These are phyloP conservation scores for Lactarius psammicola DNA, from an alignment of 768 basidiomycete genomes.

Conservation along the genomic window DNA sequence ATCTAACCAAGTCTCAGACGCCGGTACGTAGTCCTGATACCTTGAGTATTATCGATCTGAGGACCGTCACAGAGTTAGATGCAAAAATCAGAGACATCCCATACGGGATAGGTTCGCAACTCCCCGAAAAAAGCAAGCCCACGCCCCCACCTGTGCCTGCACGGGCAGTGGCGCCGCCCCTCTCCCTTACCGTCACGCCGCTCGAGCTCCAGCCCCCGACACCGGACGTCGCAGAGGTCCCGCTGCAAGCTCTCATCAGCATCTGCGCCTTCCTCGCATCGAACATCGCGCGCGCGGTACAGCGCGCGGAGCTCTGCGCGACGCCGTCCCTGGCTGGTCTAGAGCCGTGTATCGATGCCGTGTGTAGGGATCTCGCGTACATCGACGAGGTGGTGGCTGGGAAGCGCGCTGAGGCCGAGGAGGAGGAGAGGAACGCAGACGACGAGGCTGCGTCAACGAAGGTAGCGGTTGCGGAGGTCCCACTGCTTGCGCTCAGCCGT, in stretches of 20 bases:
- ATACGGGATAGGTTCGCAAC: not conserved
- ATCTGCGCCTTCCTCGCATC: constrained; percentile 15
- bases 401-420: not conserved
- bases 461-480: not conserved
- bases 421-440: not conserved
- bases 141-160: not conserved
- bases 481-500: no score
- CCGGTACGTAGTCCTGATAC: not conserved
- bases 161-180: not conserved
- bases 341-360: constrained; percentile 6
- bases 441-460: not conserved
- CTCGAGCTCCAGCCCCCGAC: constrained; percentile 15
- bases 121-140: not conserved
- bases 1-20: not conserved
- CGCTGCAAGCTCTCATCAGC: constrained; percentile 4
- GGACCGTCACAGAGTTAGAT: not conserved
- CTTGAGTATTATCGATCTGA: not conserved
- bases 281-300: constrained; percentile 8
- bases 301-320: not conserved
- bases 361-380: constrained; percentile 9
- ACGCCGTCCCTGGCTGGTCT: constrained; percentile 19
- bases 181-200: constrained; percentile 18
- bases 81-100: not conserved
- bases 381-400: constrained; percentile 8
- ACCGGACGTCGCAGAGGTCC: constrained; percentile 20